Base-by-base conservation (phyloP, 2,329 filamentous ascomycete genomes). In the Fonsecaea pugnacius region DNA sequence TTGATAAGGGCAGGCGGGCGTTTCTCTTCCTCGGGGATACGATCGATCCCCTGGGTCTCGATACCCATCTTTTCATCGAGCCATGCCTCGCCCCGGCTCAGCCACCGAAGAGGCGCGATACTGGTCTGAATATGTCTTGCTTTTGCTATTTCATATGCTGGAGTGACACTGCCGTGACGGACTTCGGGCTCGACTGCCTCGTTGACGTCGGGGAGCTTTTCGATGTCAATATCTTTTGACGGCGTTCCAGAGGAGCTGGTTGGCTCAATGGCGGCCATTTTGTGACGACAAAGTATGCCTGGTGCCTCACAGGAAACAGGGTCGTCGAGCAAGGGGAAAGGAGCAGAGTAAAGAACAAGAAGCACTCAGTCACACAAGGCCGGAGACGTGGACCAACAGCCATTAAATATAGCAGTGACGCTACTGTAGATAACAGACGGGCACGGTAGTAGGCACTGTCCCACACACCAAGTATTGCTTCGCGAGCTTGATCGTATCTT, bases 41-140 rank as follows among this genome's bases (percentile, higher is more conserved):
- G 77, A 62, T 82, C 79, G 33, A 82, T 78, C 24, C 80, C 80
- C 64, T 81, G 78, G 3, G 78, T 79, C 69, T 83, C 80, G 55
- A 82, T 77, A 24, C 79, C 79, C 63, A 82, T 72, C 68, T 79
- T 80, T 51, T 72, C 72, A 69, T 82, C 80, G 52, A 82, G 74
- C 70, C 74, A 74, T 50, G 76, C 73, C 66, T 82, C 80, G 48
- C 67, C 69, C 27, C 64, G 53, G 50, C 58, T 64, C 38, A 71
- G 16, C 51, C 36, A 69, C 8, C 68, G 62, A 7, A 71, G 58
- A 12, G 68, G 67, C 38, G 64, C 60, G 35, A 70, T 30, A n/a
- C 38, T 56, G 24, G 63, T 62, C 36, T 71, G 68, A 54, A 71
- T 53, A 3, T 69, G 59, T 33, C 63, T 55, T 35, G 68, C 65